Evolutionary conservation across 805 yeast species (phyloP).

Genomic region (Kodamaea kakaduensis): DNA sequence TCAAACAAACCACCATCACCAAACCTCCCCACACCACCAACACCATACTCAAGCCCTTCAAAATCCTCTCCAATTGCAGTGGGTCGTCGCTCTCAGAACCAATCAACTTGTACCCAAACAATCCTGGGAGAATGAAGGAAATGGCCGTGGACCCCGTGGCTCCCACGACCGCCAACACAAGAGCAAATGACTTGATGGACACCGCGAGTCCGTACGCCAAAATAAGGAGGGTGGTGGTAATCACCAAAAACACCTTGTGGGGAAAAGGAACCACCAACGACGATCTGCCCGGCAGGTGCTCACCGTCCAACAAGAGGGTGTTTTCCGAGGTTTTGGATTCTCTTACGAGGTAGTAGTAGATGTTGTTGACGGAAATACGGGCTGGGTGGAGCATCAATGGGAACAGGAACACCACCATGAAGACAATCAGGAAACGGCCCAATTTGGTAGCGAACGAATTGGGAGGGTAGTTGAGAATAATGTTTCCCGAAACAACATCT

Average conservation of each 20-base stretch:
- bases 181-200: constrained; percentile 67
- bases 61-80: constrained; percentile 25
- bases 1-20: constrained; percentile 66
- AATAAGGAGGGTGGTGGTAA: constrained; percentile 36
- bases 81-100: constrained; percentile 39
- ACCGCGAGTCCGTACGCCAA: constrained; percentile 63
- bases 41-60: constrained; percentile 49
- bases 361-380: constrained; percentile 73
- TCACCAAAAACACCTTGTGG: constrained; percentile 20
- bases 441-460: constrained; percentile 58
- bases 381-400: constrained; percentile 92
- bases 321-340: constrained; percentile 19
- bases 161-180: constrained; percentile 83
- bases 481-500: constrained; percentile 69
- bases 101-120: constrained; percentile 73
- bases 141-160: constrained; percentile 92
- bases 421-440: constrained; percentile 76
- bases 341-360: constrained; percentile 43
- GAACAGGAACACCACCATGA: constrained; percentile 76
- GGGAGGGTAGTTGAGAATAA: constrained; percentile 71
- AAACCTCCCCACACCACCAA: constrained; percentile 64
- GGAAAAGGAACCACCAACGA: constrained; percentile 28
- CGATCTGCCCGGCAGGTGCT: constrained; percentile 7
- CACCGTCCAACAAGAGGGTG: constrained; percentile 13
- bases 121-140: constrained; percentile 85